Conservation (phyloP, 768 basidiomycete genomes). For the Termitomyces titanicus region DNA sequence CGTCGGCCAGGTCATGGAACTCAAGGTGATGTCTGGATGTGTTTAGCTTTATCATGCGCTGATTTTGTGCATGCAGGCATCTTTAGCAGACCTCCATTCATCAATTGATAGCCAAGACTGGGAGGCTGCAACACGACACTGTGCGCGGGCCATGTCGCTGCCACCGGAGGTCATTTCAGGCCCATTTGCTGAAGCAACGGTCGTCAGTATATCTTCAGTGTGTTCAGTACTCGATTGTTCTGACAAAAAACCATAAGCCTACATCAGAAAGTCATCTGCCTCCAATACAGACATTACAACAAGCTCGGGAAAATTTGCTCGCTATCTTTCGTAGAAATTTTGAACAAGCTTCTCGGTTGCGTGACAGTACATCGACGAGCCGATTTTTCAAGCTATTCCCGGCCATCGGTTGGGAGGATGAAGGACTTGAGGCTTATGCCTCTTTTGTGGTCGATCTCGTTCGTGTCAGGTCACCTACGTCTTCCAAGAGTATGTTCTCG, state of each 20-base stretch:
- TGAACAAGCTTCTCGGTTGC: conserved; percentile 70
- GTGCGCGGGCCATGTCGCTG: conserved; percentile 85
- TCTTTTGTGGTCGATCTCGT: conserved; percentile 92
- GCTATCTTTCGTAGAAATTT: conserved; percentile 79
- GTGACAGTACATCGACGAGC: conserved; percentile 84
- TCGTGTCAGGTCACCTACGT: conserved; percentile 68
- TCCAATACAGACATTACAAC: conserved; percentile 77
- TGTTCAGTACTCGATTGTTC: neutral
- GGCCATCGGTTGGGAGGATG: conserved; percentile 87
- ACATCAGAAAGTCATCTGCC: conserved; percentile 85
- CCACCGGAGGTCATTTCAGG: conserved; percentile 76
- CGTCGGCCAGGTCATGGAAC: conserved; percentile 90
- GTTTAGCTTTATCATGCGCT: neutral
- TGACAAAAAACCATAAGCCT: conserved; percentile 51
- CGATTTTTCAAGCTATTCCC: conserved; percentile 98
- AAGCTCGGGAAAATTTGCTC: conserved; percentile 71
- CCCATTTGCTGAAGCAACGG: conserved; percentile 80
- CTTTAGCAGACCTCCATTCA: conserved; percentile 46
- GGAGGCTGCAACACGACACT: conserved; percentile 92
- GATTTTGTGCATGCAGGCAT: conserved; percentile 29
- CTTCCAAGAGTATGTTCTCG: conserved; percentile 68
- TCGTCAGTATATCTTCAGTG: conserved; percentile 50
- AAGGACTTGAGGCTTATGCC: conserved; percentile 90
- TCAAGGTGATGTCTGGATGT: conserved; percentile 61
- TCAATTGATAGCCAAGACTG: conserved; percentile 88